Evolutionary conservation across 202 grass and related monocot genomes (phyloP).

Genomic region (Setaria italica): DNA sequence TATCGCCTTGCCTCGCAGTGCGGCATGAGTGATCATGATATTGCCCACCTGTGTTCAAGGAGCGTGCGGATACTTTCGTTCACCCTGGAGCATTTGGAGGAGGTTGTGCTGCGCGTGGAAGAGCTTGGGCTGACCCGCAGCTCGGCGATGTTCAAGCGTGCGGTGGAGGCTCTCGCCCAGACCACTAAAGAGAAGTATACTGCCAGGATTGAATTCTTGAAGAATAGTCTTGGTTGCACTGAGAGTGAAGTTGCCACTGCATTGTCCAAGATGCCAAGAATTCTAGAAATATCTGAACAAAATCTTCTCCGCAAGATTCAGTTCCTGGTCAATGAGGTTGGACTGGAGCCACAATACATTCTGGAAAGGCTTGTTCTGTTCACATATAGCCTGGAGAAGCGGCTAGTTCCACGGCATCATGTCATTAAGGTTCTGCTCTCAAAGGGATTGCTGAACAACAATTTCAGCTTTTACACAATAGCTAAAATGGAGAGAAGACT

Average conservation of each 20-base stretch:
- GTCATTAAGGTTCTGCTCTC: conserved; percentile 44
- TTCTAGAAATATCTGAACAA: conserved; percentile 28
- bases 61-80: neutral
- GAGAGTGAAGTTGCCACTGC: conserved; percentile 27
- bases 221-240: conserved; percentile 40
- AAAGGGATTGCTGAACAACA: conserved; percentile 34
- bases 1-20: conserved; percentile 43
- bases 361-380: conserved; percentile 5
- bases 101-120: conserved; percentile 23
- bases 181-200: conserved; percentile 13
- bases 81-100: conserved; percentile 12
- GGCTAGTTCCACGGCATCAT: conserved; percentile 21
- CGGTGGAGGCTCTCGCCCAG: neutral
- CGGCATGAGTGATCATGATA: conserved; percentile 24
- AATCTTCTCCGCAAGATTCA: conserved; percentile 35
- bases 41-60: neutral
- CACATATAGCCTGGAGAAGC: conserved; percentile 22
- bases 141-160: conserved; percentile 33
- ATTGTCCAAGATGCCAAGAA: conserved; percentile 26
- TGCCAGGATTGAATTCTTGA: neutral
- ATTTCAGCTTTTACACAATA: neutral
- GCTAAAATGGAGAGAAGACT: neutral
- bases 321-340: conserved; percentile 40
- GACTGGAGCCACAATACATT: conserved; percentile 21
- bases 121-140: conserved; percentile 30